Evolutionary conservation across 2,329 filamentous ascomycete species (phyloP).

Genomic region (Parasarocladium wereldwijsianum): DNA sequence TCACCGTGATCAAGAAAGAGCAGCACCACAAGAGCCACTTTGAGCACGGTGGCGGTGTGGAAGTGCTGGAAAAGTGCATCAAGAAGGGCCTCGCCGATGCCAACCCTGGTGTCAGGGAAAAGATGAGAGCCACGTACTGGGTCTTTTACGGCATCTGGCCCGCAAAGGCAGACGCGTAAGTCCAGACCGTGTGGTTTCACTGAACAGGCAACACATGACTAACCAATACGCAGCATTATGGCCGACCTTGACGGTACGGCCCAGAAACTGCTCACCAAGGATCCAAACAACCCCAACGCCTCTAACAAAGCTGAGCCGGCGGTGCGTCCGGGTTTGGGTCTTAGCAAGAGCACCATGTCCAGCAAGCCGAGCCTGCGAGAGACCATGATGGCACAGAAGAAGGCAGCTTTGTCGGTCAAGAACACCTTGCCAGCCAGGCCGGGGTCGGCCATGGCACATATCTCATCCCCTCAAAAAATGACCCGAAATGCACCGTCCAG

Average conservation of each 20-base stretch:
- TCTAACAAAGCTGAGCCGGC: slow-evolving; percentile 36
- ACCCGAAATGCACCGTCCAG: slow-evolving; percentile 24
- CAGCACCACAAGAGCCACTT: slow-evolving; percentile 64
- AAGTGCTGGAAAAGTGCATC: slow-evolving; percentile 74
- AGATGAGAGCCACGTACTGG: slow-evolving; percentile 80
- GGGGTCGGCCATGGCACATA: slow-evolving; percentile 48
- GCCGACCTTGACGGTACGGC: slow-evolving; percentile 63
- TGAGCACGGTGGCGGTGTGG: slow-evolving; percentile 72
- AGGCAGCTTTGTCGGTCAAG: slow-evolving; percentile 31
- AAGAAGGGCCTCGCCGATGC: slow-evolving; percentile 80
- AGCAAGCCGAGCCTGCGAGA: slow-evolving; percentile 61
- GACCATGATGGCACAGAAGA: slow-evolving; percentile 72
- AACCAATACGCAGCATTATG: slow-evolving; percentile 47
- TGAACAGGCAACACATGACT: slow-evolving; percentile 7
- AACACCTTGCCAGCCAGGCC: slow-evolving; percentile 41
- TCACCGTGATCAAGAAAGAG: slow-evolving; percentile 67
- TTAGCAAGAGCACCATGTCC: slow-evolving; percentile 48
- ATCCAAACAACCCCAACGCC: slow-evolving; percentile 66
- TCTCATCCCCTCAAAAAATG: slow-evolving; percentile 36
- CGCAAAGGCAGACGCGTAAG: slow-evolving; percentile 57
- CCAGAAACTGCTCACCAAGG: slow-evolving; percentile 67
- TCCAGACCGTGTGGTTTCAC: no score
- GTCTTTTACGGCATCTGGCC: slow-evolving; percentile 66
- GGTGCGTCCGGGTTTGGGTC: slow-evolving; percentile 40
- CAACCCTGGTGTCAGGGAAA: slow-evolving; percentile 80